phyloP scores from a whole-genome alignment of 306 rosid species.

The Vigna radiata region DNA sequence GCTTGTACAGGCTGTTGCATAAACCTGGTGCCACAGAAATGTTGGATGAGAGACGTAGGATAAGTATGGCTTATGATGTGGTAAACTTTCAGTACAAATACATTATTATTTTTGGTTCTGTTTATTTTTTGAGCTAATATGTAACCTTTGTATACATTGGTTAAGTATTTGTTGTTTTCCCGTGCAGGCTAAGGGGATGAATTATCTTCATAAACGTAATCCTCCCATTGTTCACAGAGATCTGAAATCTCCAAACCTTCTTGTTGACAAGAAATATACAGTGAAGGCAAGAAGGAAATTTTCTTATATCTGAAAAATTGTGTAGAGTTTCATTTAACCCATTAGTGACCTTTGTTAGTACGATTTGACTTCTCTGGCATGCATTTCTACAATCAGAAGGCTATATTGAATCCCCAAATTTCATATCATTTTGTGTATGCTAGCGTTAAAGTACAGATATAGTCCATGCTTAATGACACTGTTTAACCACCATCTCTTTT shows the following conservation, averaged over 20 bases:
- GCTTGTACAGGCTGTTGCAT: conserved; percentile 82
- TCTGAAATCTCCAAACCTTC: conserved; percentile 89
- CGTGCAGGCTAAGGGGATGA: conserved; percentile 90
- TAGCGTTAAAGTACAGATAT: neutral
- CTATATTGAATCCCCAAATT: neutral
- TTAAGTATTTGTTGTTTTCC: conserved; percentile 42
- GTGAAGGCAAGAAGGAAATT: conserved; percentile 62
- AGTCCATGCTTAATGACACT: neutral
- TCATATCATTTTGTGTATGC: neutral
- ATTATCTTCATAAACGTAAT: conserved; percentile 85
- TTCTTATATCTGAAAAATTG: neutral
- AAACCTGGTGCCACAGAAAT: conserved; percentile 72
- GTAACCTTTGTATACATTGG: neutral
- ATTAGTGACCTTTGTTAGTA: neutral
- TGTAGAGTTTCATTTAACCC: neutral
- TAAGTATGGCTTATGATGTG: conserved; percentile 90
- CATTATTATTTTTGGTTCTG: conserved; percentile 1
- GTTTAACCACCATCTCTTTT: neutral
- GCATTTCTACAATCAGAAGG: neutral
- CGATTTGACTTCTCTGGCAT: conserved; percentile 3
- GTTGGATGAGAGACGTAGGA: conserved; percentile 79
- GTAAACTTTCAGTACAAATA: conserved; percentile 45
- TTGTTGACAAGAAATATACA: conserved; percentile 87
- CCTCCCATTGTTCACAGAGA: conserved; percentile 95
- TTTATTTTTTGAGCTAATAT: conserved; percentile 8